These are phyloP conservation scores for Carex cristatella DNA, from an alignment of 176 grass and related monocot species.

Conservation along the genomic window DNA sequence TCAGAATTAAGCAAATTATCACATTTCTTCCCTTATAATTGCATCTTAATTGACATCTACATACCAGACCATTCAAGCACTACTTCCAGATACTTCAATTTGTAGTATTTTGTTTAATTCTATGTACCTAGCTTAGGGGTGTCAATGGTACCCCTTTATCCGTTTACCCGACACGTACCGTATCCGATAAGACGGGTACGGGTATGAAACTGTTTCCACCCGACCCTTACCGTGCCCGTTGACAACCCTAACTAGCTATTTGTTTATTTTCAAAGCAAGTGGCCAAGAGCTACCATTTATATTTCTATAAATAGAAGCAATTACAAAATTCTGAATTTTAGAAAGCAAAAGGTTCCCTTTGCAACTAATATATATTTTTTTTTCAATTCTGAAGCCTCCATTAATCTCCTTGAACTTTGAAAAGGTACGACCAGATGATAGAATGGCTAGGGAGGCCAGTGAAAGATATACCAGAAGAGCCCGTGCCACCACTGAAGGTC, in stretches of 20 bases:
- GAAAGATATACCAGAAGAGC: slow-evolving; percentile 48
- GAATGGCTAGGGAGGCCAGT: slow-evolving; percentile 72
- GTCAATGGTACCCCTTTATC: too few species aligned
- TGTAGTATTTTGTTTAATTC: neutral
- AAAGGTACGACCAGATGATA: slow-evolving; percentile 71
- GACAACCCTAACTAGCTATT: too few species aligned
- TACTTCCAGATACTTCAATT: neutral
- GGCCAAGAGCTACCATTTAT: neutral
- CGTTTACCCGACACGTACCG: too few species aligned
- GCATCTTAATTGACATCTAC: neutral
- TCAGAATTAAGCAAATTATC: neutral
- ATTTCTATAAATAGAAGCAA: neutral
- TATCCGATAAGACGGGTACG: too few species aligned
- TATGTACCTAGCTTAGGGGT: neutral
- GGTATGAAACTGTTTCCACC: too few species aligned
- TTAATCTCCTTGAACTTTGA: neutral
- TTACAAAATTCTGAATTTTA: neutral
- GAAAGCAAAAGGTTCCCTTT: neutral
- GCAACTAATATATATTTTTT: neutral
- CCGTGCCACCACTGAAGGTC: slow-evolving; percentile 48
- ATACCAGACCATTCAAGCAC: neutral
- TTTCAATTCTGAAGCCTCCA: neutral
- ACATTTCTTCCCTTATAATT: neutral
- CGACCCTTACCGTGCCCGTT: too few species aligned
- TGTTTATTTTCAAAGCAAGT: neutral